phyloP scores from a whole-genome alignment of 345 rosid species.

The Angophora floribunda region DNA sequence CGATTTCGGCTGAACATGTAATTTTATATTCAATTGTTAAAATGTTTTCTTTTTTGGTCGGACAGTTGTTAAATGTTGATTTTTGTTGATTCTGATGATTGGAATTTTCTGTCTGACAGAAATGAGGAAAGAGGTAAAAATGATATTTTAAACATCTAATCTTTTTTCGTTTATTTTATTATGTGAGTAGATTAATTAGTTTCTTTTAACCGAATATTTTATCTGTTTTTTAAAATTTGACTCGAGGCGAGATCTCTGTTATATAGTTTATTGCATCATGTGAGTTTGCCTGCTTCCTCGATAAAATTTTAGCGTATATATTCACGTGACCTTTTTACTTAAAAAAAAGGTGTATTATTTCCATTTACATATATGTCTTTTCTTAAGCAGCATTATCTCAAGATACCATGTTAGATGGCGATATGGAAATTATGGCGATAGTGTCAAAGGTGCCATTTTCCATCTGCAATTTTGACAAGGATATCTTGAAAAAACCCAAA shows the following conservation, averaged over 20 bases:
- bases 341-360: accelerated
- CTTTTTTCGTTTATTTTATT: accelerated
- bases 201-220: neutral
- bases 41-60: too few relatives aligned
- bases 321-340: accelerated
- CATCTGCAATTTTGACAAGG: neutral
- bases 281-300: neutral
- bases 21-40: too few relatives aligned
- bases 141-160: neutral
- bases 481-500: too few relatives aligned
- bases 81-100: neutral
- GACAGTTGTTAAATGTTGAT: neutral
- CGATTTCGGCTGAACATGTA: neutral
- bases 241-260: accelerated
- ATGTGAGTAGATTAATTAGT: neutral
- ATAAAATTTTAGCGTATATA: accelerated
- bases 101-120: neutral
- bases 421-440: neutral
- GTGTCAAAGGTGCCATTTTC: neutral
- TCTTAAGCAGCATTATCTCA: neutral
- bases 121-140: neutral
- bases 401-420: accelerated
- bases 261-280: neutral
- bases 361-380: accelerated
- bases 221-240: accelerated